Evolutionary conservation across 2,329 filamentous ascomycete genomes (phyloP), one percentile per base, ranked within the genome.

Genomic region (Chrysosporium queenslandicum): DNA sequence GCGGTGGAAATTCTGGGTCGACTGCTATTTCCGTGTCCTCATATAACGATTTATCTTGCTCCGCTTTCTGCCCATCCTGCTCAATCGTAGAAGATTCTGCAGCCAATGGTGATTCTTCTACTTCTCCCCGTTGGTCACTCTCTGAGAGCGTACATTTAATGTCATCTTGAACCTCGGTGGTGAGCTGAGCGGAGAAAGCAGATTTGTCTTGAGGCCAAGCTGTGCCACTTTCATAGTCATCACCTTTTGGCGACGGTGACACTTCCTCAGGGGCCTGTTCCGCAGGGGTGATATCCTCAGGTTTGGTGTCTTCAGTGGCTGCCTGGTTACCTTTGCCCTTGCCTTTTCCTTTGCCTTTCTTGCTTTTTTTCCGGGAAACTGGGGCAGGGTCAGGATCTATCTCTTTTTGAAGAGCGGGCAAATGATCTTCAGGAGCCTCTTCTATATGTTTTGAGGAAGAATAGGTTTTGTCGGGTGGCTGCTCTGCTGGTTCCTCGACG

Each of bases 281-380:
- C 6, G 7, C 12, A 14, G 2, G 7, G 32, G 4, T 9, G 21
- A 20, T 18, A 3, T 46, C 20, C 4, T 37, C 29, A 20, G 30
- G 8, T 8, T 25, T 20, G 40, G 29, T 2, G 14, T 37, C 20
- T 14, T 14, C 12, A 14, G n/a, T 45, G 7, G 21, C 20, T 20
- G 29, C 1, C 12, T 52, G 49, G 1, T 36, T 45, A 11, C 21
- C 32, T 20, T 40, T 53, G 2, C 30, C 30, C 27, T 50, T 50
- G 27, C 25, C n/a, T 46, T 46, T 46, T 18, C n/a, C 37, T 23
- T 50, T 50, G 25, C 47, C 47, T 25, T 50, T 50, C 16, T 53
- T 53, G 23, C 43, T 41, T n/a, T 46, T 53, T 18, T 32, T 53
- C 16, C 25, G 32, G 16, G 43, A 32, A 53, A 47, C 7, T 6